Evolutionary conservation across 306 rosid genomes (phyloP), one percentile per base, ranked within the genome.

Genomic region (Trifolium fragiferum): DNA sequence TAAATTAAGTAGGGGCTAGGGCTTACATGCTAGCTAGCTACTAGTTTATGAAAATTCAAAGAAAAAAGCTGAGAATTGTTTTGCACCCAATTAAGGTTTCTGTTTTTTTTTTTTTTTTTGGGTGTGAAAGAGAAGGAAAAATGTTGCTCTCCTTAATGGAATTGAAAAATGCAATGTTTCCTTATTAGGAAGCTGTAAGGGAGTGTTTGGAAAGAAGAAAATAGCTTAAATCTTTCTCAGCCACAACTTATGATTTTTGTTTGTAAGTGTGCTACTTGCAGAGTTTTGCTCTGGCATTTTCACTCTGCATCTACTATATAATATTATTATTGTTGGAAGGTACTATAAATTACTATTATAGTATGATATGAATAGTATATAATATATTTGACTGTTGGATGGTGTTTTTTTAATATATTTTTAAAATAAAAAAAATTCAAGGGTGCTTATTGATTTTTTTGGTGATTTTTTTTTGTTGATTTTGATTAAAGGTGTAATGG

Each of bases 231-330:
- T 83, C 44, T 81, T 77, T 89, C 74, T 67, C 79, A 71, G 70
- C 97, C 97, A 91, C 96, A 87, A 82, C 78, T 84, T 81, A 65
- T 50, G 75, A 53, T 71, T 84, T 84, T 84, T 86, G 90, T 86
- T 82, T 84, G 68, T 61, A 69, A 53, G 80, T 76, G 82, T 69
- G 82, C 78, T 58, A 81, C 82, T 76, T 72, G 82, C 81, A 68
- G 66, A 54, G 73, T 20, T 53, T 69, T 69, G 70, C 68, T 54
- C 46, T 81, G 57, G 57, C 80, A 68, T 49, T 66, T 3, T 25
- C 76, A 68, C 62, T 66, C 5, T 25, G 63, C 21, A 43, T 43
- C 79, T 40, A 41, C 16, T 30, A 37, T 62, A 4, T 14, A 44
- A 30, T 60, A 32, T 30, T 60, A 25, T 30, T 32, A 4, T 60